phyloP scores from a whole-genome alignment of 306 rosid genomes.

The Inga leiocalycina region DNA sequence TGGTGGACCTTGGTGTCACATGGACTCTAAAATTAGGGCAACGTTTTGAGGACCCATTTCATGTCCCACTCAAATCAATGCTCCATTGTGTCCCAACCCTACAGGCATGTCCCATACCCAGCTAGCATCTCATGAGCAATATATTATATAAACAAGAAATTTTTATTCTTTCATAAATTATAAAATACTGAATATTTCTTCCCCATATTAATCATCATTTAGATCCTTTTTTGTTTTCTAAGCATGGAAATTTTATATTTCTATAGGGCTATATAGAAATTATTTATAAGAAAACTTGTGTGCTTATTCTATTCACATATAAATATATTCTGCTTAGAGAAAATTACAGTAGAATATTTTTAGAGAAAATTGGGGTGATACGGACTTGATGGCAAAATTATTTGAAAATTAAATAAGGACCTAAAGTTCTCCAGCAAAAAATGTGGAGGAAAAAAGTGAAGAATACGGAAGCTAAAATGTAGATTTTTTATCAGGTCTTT shows the following conservation, averaged over 20 bases:
- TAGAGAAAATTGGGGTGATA: not conserved
- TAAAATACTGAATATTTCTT: not conserved
- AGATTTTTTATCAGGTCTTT: not conserved
- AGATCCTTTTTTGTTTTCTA: not conserved
- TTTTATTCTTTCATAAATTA: not conserved
- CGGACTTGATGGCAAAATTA: not conserved
- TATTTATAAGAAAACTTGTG: not conserved
- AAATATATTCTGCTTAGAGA: not conserved
- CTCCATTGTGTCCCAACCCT: not conserved
- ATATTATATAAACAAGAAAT: not conserved
- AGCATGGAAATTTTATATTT: not conserved
- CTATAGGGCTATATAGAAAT: not conserved
- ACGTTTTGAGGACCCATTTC: not conserved
- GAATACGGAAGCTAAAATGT: not conserved
- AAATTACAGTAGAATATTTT: not conserved
- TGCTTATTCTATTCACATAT: not conserved
- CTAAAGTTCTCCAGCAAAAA: not conserved
- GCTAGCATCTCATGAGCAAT: slow-evolving; percentile 1
- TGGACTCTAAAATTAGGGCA: not conserved
- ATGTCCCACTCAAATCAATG: not conserved
- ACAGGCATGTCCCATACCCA: not conserved
- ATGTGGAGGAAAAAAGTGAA: not conserved
- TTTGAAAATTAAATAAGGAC: not conserved
- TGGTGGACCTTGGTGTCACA: not conserved
- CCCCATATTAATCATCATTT: not conserved